Conservation (phyloP, 116 monocot genomes). For the Trichopus zeylanicus region DNA sequence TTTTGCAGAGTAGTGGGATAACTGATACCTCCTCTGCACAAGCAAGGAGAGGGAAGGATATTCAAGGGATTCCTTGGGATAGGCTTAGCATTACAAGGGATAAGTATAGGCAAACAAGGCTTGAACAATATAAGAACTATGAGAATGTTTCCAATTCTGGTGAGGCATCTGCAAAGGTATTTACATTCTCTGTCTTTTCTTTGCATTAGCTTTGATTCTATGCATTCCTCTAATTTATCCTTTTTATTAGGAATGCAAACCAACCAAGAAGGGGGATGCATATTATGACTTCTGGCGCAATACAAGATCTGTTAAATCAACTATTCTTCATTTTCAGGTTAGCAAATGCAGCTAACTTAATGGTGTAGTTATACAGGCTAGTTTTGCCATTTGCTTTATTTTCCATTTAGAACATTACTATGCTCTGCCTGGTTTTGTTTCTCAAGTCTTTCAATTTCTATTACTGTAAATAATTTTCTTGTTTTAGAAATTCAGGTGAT, state of each 20-base stretch:
- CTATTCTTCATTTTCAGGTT: slow-evolving; percentile 98
- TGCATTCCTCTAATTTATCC: background rate
- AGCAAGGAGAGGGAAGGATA: slow-evolving; percentile 84
- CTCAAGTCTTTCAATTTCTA: too few relatives aligned
- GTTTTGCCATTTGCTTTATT: too few relatives aligned
- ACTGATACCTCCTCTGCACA: slow-evolving; percentile 81
- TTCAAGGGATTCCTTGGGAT: slow-evolving; percentile 97
- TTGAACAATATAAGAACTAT: slow-evolving; percentile 90
- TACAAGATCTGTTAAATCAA: slow-evolving; percentile 90
- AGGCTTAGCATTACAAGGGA: slow-evolving; percentile 66
- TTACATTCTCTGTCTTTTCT: background rate
- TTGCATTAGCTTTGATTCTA: background rate
- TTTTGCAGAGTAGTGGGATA: slow-evolving; percentile 34
- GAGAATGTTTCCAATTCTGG: slow-evolving; percentile 83
- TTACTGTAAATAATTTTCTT: too few relatives aligned
- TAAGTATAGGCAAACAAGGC: slow-evolving; percentile 81
- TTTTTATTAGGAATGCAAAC: slow-evolving; percentile 48
- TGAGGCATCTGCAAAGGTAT: slow-evolving; percentile 56
- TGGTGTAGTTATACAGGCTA: too few relatives aligned
- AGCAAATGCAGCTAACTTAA: background rate
- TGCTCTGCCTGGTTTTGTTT: too few relatives aligned
- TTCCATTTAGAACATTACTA: too few relatives aligned
- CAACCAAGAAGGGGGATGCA: slow-evolving; percentile 51
- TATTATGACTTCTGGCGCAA: slow-evolving; percentile 79
- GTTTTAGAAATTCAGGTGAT: too few relatives aligned